A percentile compares a stretch with the other conserved stretches of the same genome.
Evolutionary conservation across 768 basidiomycete species (phyloP).

Genomic region (Glaciozyma antarctica): DNA sequence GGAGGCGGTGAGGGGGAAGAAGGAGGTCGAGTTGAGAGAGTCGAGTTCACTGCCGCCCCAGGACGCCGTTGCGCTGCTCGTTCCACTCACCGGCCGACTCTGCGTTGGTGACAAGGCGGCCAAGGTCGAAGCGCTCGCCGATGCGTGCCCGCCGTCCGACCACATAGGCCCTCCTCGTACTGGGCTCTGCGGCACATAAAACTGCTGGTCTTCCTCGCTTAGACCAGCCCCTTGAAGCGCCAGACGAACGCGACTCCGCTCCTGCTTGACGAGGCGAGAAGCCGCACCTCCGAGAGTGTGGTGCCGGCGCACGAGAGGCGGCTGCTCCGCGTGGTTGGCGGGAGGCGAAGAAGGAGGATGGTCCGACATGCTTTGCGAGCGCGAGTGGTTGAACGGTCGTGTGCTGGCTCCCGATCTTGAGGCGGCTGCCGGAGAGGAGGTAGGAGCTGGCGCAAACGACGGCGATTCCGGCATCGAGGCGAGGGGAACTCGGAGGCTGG

Average conservation of each 20-base stretch:
- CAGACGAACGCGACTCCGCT: constrained; percentile 10
- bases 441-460: too few species aligned
- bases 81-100: neutral
- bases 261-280: constrained; percentile 18
- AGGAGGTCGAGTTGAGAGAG: neutral
- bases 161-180: constrained; percentile 13
- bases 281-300: constrained; percentile 2
- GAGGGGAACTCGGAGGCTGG: too few species aligned
- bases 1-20: neutral
- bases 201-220: constrained; percentile 17
- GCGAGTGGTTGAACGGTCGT: neutral
- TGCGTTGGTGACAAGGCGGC: neutral
- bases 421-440: too few species aligned
- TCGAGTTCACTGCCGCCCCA: constrained; percentile 1
- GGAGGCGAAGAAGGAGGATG: neutral
- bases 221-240: neutral
- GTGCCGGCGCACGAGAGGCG: neutral
- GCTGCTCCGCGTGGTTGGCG: too few species aligned
- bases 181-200: constrained; percentile 26
- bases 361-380: constrained; percentile 3
- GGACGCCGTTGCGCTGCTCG: neutral
- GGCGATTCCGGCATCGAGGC: too few species aligned
- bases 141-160: constrained; percentile 20
- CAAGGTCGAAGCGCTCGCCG: neutral
- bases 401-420: too few species aligned